Conservation (phyloP, 768 basidiomycete genomes). For the Lactarius sp. region DNA sequence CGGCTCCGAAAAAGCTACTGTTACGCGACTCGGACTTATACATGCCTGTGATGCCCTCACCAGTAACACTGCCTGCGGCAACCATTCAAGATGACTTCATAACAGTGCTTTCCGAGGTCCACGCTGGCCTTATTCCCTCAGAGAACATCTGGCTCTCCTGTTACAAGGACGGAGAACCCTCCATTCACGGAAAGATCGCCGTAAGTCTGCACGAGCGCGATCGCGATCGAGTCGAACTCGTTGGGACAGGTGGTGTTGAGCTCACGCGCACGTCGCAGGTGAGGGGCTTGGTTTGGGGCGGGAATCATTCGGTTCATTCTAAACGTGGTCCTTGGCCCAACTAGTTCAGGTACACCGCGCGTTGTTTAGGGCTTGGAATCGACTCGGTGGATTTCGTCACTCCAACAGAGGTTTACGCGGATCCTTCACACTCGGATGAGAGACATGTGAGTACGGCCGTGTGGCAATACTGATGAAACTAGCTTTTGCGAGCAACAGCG, state of each 20-base stretch:
- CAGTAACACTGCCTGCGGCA: constrained; percentile 16
- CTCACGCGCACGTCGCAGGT: constrained; percentile 19
- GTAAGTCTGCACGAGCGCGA: constrained; percentile 20
- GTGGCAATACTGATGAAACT: not conserved
- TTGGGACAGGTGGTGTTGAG: constrained; percentile 13
- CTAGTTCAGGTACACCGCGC: constrained; percentile 20
- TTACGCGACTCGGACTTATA: not conserved
- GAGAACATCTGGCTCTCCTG: constrained; percentile 26
- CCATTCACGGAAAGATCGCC: constrained; percentile 23
- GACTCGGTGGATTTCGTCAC: constrained; percentile 18
- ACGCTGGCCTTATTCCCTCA: constrained; percentile 20
- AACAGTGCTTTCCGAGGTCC: constrained; percentile 23
- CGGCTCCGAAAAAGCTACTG: no score
- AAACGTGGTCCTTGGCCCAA: not conserved
- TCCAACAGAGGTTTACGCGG: constrained; percentile 22
- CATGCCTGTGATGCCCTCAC: constrained; percentile 4
- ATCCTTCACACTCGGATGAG: constrained; percentile 23
- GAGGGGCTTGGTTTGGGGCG: not conserved
- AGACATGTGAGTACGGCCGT: constrained; percentile 19
- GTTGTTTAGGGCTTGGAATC: constrained; percentile 18
- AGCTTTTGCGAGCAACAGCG: not conserved
- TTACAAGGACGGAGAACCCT: constrained; percentile 23
- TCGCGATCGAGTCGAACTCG: constrained; percentile 24
- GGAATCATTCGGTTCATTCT: not conserved
- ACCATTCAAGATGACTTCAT: constrained; percentile 25